Base-by-base conservation (phyloP, 257 asterid genomes). In the Solanum gracilifrons region DNA sequence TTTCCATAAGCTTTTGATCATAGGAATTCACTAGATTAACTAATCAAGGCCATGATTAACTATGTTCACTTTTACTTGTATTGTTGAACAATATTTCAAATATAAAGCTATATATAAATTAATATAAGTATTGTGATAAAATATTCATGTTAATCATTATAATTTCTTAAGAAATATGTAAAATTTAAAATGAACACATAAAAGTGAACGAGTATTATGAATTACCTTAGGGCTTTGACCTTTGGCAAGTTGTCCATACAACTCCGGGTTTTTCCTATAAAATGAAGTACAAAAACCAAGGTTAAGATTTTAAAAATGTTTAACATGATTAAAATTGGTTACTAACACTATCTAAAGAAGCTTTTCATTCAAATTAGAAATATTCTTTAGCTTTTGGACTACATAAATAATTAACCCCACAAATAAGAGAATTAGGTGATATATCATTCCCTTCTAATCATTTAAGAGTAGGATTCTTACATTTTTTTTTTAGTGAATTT, bases 191-290 rank as follows among this genome's bases (percentile, higher is more conserved):
- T 62, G 0, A 13, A 62, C 2, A n/a, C 5, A 5, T 62, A 62
- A 62, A 62, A n/a, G 29, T 62, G 16, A 62, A 10, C 3, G 5
- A 76, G 1, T 69, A 4, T 20, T 6, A 32, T 9, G 35, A 71
- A 48, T 36, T 75, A 92, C 94, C 94, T 92, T 92, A 71, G 94
- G 94, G 51, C 92, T 92, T 79, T 92, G 94, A 66, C 92, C 92
- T 85, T 60, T 90, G 48, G 92, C 91, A 6, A 92, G 93, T 73
- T 90, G 89, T 9, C 88, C 90, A 83, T 37, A 92, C 89, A 90
- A 83, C 39, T 36, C 89, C 7, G 94, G 89, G 51, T 90, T 60
- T 88, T 89, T 90, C 92, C 94, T 92, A 87, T 79, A 87, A 60
- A 37, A 73, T 39, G 36, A 33, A 66, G 6, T 16, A 37, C 4